Evolutionary conservation across 2,329 filamentous ascomycete species (phyloP), one percentile per base, ranked within the genome.

Genomic region (Grosmannia penicillata): DNA sequence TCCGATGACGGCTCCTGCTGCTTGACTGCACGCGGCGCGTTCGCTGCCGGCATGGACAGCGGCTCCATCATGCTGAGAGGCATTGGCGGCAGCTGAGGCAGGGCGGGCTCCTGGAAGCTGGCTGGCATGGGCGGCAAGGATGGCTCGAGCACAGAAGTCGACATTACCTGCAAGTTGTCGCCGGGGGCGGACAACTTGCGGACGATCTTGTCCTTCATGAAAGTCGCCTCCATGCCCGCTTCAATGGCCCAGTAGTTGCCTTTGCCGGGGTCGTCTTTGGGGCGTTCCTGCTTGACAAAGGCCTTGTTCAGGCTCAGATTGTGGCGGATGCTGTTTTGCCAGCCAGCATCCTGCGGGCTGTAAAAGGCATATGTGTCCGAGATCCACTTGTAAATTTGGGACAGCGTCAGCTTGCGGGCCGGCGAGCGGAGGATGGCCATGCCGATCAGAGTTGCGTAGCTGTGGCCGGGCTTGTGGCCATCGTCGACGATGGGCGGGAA

Each of bases 351-450:
- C 40, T 78, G 73, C 31, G 76, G 72, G 48, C 74, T 78, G 63
- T 96, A 98, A 60, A 89, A 95, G 6, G 74, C 78, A 56, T 82
- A 96, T 15, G 80, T 87, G 55, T 93, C 84, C n/a, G 85, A 93
- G 51, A 98, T 96, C 89, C 91, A 98, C 55, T 93, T 94, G 70
- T 96, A 98, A 49, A 98, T 98, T 57, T 95, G 86, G 21, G 86
- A 78, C 15, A 98, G 70, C 1, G 91, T 96, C 45, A 96, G 68
- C 37, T 83, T 80, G 43, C 86, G 78, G 44, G 79, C 76, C 11
- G 82, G 79, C 5, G 91, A 84, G 45, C 87, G 78, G 18, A 96
- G 67, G 50, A 98, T 95, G 37, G 91, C 86, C 87, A 95, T 95
- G 54, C 84, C 91, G 47, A 96, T 96, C 49, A 98, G 70, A 49